Evolutionary conservation across 257 asterid species (phyloP), one percentile per base, ranked within the genome.

Genomic region (Nemophila menziesii): DNA sequence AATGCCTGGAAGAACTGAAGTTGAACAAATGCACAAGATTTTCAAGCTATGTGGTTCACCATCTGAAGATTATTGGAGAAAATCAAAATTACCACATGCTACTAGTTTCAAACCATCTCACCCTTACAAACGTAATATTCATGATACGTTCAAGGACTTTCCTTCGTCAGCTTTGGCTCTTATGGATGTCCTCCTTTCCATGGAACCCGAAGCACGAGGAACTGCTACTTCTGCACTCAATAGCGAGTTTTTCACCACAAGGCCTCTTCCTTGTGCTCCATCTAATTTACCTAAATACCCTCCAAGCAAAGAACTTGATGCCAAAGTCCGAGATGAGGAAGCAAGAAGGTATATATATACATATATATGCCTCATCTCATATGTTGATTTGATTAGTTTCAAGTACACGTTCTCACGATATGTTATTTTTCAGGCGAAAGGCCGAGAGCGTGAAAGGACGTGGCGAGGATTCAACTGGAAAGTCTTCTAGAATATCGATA

Each of bases 1-100:
- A 60, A 76, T 89, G 92, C 98, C 98, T 12, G 98, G 98, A 47
- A 84, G 95, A 76, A 89, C 95, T 27, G 94, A 89, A 90, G 95
- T 89, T 55, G 97, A 89, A 73, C 97, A 89, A 76, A 63, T 81
- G 78, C 97, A 89, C 49, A 89, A 89, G 64, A 89, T 89, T 49
- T 80, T 89, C 68, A 89, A 89, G 79, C 68, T 89, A 20, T 89
- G 97, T 53, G 97, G 97, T 27, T 89, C 97, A 20, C 97, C 97
- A 21, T 57, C 84, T 4, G 86, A 73, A 22, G 82, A 67, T 18
- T 89, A 71, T 52, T 84, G 93, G 97, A 71, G 56, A 34, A 78
- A 65, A 48, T 47, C 80, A 3, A 84, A 80, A 44, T 58, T 78
- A 33, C 94, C 92, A 5, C 92, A 76, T 43, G 92, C 94, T 21